phyloP scores from a whole-genome alignment of 176 grass and related monocot species.

The Triticum aestivum region IWGSC_CS_RefSeq_v2.1 NC_057800.1:513543101-513543600 shows the following conservation, averaged over 20 bases:
- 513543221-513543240: background rate
- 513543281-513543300: too few relatives aligned
- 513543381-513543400: conserved; percentile 64
- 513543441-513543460: conserved; percentile 69
- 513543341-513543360: conserved; percentile 67
- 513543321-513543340: conserved; percentile 64
- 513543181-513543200: background rate
- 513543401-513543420: conserved; percentile 89
- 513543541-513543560: background rate
- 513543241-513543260: too few relatives aligned
- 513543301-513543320: conserved; percentile 29
- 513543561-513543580: background rate
- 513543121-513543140: background rate
- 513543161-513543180: background rate
- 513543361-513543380: conserved; percentile 62
- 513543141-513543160: background rate
- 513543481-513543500: conserved; percentile 99
- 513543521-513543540: conserved; percentile 62
- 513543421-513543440: conserved; percentile 97
- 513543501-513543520: conserved; percentile 84
- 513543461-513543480: conserved; percentile 85
- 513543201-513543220: background rate
- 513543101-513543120: background rate
- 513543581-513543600: too few relatives aligned
- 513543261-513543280: too few relatives aligned